Base-by-base conservation (phyloP, 2,329 filamentous ascomycete genomes). In the Neopestalotiopsis sp. region DNA sequence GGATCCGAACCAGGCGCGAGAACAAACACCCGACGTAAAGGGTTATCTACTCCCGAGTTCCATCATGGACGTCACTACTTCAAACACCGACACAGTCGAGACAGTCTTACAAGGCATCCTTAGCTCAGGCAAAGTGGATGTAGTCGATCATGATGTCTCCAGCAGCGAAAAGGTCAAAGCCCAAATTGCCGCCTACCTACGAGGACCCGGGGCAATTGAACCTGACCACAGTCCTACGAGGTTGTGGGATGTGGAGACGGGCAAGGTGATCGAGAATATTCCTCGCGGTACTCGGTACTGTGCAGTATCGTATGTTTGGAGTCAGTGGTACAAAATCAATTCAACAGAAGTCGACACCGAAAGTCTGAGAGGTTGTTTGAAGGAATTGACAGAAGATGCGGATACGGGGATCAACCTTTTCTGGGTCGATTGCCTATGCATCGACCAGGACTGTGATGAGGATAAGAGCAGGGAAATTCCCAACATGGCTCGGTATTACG, bases 401-500 rank as follows among this genome's bases (percentile, higher is more conserved):
- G n/a, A 7, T 13, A 62, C 59, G n/a, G 59, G 59, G 0, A 62
- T 62, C 6, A 10, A n/a, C 7, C 12, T 13, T 5, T 62, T 62
- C 30, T 32, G 59, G 59, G 59, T 62, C 1, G 59, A 62, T 62
- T 32, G 5, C 7, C 5, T 62, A 1, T 62, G 59, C 14, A 62
- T 59, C 4, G 2, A 30, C 4, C 59, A 62, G 28, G 30, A 38
- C 3, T 12, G 34, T 32, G 28, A 12, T 1, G 4, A 38, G 30
- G 59, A 62, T 5, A 62, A 32, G 34, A 40, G 17, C 28, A 62
- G 17, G 6, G 59, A 62, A 38, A 12, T 62, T 12, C 28, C 32
- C 24, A 62, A 62, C 10, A 62, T 32, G 59, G 59, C 7, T 24
- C 59, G 30, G 59, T 62, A 62, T 30, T 62, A 62, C 30, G 59